Evolutionary conservation across 768 basidiomycete species (phyloP).

Genomic region (Inosperma sp.): DNA sequence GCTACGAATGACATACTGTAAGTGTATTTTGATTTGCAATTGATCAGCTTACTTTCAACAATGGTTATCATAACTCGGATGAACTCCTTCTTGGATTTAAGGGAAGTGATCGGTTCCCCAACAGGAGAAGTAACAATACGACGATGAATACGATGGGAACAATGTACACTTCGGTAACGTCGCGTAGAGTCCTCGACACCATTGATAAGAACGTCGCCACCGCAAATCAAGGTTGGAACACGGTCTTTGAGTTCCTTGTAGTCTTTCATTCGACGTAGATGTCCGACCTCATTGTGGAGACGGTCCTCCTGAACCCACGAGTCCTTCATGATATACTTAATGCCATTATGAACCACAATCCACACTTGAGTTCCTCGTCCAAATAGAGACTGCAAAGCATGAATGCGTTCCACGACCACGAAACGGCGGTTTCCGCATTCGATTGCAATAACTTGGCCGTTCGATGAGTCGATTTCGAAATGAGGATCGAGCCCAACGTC

Average conservation of each 20-base stretch:
- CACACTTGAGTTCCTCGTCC: conserved; percentile 7
- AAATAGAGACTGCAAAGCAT: background rate
- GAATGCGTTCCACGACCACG: background rate
- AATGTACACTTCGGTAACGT: background rate
- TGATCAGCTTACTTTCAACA: conserved; percentile 4
- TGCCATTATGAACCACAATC: background rate
- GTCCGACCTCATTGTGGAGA: background rate
- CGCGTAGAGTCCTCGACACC: background rate
- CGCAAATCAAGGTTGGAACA: conserved; percentile 1
- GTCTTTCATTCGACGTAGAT: background rate
- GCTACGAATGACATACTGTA: background rate
- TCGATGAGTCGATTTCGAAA: background rate
- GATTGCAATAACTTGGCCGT: background rate
- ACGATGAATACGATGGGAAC: conserved; percentile 1
- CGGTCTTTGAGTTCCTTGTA: background rate
- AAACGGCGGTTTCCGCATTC: conserved; percentile 1
- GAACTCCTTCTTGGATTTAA: conserved; percentile 6
- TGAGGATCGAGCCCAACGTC: conserved; percentile 3
- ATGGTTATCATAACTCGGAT: conserved; percentile 1
- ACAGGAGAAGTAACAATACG: conserved; percentile 1
- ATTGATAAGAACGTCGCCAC: background rate
- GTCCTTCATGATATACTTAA: conserved; percentile 5
- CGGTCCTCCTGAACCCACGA: conserved; percentile 3
- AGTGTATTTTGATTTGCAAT: background rate
- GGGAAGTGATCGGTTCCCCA: conserved; percentile 2